Evolutionary conservation across 78 protist species (phyloP).

Genomic region (Pigoraptor vietnamica): DNA sequence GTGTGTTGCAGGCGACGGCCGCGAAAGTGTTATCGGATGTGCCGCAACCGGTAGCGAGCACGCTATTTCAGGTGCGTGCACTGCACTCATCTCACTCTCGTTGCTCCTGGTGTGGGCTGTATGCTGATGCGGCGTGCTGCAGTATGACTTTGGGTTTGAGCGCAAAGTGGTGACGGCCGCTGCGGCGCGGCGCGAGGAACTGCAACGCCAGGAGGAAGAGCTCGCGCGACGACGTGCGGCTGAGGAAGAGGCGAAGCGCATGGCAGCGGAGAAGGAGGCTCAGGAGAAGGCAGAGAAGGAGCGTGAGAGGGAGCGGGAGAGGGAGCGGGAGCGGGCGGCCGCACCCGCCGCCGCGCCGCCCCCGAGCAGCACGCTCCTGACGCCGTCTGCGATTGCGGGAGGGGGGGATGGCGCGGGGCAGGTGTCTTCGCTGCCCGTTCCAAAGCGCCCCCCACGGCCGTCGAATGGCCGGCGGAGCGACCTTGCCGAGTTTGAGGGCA

Average conservation of each 20-base stretch:
- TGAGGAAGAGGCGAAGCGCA: background rate
- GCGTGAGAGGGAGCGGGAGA: background rate
- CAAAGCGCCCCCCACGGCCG: background rate
- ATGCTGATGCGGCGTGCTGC: too few species aligned
- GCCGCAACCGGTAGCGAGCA: background rate
- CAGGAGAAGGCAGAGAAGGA: background rate
- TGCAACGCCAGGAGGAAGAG: too few species aligned
- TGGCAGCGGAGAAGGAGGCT: background rate
- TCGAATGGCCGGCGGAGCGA: background rate
- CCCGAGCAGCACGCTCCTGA: background rate
- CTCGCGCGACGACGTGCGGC: background rate
- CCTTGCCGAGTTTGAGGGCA: background rate
- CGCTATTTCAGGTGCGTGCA: background rate
- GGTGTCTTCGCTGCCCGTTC: background rate
- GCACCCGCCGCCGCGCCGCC: background rate
- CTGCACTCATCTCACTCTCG: too few species aligned
- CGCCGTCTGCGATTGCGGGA: background rate
- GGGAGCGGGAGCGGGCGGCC: background rate
- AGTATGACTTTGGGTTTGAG: background rate
- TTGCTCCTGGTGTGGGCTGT: too few species aligned
- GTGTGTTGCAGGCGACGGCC: background rate
- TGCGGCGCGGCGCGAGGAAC: too few species aligned
- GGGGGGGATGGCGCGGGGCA: background rate
- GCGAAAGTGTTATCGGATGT: background rate
- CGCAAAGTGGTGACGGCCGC: background rate